Percentiles rank a stretch among this genome's conserved stretches.
Evolutionary conservation across 495 filamentous ascomycete genomes (phyloP).

Genomic region (Pseudevernia furfuracea): DNA sequence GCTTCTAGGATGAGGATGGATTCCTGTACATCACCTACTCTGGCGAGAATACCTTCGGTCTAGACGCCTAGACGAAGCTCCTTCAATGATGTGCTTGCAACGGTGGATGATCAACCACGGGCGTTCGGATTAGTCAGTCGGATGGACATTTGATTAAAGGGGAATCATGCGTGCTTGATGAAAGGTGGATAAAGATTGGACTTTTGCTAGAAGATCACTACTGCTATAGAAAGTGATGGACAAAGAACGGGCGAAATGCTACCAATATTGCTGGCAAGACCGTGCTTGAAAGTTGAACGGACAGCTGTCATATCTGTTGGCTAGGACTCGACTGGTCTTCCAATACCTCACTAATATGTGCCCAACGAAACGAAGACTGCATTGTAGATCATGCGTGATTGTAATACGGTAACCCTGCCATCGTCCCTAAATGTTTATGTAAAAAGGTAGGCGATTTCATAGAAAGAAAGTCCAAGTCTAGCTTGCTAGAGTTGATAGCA

Average conservation of each 20-base stretch:
- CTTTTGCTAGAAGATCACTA: conserved; percentile 3
- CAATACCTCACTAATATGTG: background rate
- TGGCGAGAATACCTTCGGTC: conserved; percentile 98
- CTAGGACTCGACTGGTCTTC: conserved; percentile 10
- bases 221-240: conserved; percentile 7
- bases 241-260: conserved; percentile 4
- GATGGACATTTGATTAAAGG: conserved; percentile 11
- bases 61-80: conserved; percentile 11
- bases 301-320: background rate
- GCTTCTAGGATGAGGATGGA: conserved; percentile 42
- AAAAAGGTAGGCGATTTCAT: background rate
- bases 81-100: conserved; percentile 1
- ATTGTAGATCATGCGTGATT: background rate
- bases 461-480: background rate
- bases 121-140: conserved; percentile 10
- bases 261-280: conserved; percentile 6
- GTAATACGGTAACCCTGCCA: background rate
- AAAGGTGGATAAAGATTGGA: background rate
- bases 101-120: conserved; percentile 13
- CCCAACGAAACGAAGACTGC: no score
- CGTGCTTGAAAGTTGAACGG: background rate
- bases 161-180: conserved; percentile 4
- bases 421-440: background rate
- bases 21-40: conserved; percentile 61
- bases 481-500: background rate